Conservation (phyloP, 106 monocot species). For the Allium sativum region DNA sequence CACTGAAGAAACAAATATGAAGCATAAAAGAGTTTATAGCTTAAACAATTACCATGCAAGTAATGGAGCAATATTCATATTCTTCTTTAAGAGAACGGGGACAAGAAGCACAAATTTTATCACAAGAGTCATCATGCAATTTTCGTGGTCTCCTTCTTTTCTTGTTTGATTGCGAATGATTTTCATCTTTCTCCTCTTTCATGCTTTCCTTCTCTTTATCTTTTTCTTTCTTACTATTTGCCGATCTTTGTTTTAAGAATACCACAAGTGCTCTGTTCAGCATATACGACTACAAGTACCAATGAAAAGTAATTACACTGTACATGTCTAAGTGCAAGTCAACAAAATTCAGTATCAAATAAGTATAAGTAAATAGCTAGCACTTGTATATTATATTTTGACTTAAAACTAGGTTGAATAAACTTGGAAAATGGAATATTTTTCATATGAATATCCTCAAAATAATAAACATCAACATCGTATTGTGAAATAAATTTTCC, state of each 20-base stretch:
- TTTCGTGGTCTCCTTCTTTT: conserved; percentile 1
- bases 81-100: conserved; percentile 9
- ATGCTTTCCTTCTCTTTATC: background rate
- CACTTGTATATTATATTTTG: too few relatives aligned
- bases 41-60: conserved; percentile 8
- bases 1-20: too few relatives aligned
- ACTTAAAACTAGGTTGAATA: too few relatives aligned
- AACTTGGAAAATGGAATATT: too few relatives aligned
- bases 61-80: conserved; percentile 4
- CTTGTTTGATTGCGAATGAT: background rate
- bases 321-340: background rate
- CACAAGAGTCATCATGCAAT: background rate
- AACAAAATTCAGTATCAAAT: background rate
- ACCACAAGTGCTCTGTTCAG: conserved; percentile 10
- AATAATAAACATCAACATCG: too few relatives aligned
- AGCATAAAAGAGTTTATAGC: background rate
- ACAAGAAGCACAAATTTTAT: conserved; percentile 6
- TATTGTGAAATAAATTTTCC: too few relatives aligned
- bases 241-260: conserved; percentile 5
- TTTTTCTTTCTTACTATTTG: conserved; percentile 10
- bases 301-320: background rate
- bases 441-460: too few relatives aligned
- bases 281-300: conserved; percentile 1
- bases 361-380: too few relatives aligned
- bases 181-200: conserved; percentile 5